Percentiles rank a stretch among this genome's conserved stretches.
These are phyloP conservation scores for Pyrenochaeta sp. DNA, from an alignment of 2,329 filamentous ascomycete species.

Conservation along the genomic window DNA sequence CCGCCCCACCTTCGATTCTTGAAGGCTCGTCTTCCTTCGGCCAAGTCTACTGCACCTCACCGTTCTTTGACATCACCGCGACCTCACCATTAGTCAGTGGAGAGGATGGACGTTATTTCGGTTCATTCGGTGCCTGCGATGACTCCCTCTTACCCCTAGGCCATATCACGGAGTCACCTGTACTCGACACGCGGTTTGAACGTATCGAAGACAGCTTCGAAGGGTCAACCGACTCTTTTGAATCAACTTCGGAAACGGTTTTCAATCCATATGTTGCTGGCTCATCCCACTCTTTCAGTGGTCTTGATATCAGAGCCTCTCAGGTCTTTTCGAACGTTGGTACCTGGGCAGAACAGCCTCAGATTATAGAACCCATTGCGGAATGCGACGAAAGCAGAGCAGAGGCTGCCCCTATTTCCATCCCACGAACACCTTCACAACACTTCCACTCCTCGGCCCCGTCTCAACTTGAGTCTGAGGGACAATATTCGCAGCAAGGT, in stretches of 20 bases:
- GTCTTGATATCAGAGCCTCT: slow-evolving; percentile 39
- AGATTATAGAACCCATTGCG: slow-evolving; percentile 38
- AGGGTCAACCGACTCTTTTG: slow-evolving; percentile 25
- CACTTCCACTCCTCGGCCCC: slow-evolving; percentile 22
- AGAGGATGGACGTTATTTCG: slow-evolving; percentile 26
- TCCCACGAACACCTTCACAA: slow-evolving; percentile 33
- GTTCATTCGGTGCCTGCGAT: slow-evolving; percentile 37
- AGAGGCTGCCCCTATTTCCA: slow-evolving; percentile 37
- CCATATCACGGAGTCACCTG: slow-evolving; percentile 26
- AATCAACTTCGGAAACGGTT: slow-evolving; percentile 30
- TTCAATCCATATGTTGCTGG: slow-evolving; percentile 42
- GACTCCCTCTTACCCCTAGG: slow-evolving; percentile 23
- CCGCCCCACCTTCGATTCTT: slow-evolving; percentile 38
- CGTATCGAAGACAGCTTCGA: slow-evolving; percentile 28
- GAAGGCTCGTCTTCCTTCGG: slow-evolving; percentile 36
- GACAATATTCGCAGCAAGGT: slow-evolving; percentile 14
- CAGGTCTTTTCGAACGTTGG: slow-evolving; percentile 40
- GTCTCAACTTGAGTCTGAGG: slow-evolving; percentile 20
- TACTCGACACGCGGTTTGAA: slow-evolving; percentile 35
- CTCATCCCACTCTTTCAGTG: slow-evolving; percentile 40
- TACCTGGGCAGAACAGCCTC: slow-evolving; percentile 40
- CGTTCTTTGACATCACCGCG: slow-evolving; percentile 35
- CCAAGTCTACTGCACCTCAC: slow-evolving; percentile 33
- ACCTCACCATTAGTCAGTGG: slow-evolving; percentile 37
- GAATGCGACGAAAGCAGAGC: slow-evolving; percentile 33